These are phyloP conservation scores for Ogataea angusta DNA, from an alignment of 805 yeast genomes.

Conservation along the genomic window DNA sequence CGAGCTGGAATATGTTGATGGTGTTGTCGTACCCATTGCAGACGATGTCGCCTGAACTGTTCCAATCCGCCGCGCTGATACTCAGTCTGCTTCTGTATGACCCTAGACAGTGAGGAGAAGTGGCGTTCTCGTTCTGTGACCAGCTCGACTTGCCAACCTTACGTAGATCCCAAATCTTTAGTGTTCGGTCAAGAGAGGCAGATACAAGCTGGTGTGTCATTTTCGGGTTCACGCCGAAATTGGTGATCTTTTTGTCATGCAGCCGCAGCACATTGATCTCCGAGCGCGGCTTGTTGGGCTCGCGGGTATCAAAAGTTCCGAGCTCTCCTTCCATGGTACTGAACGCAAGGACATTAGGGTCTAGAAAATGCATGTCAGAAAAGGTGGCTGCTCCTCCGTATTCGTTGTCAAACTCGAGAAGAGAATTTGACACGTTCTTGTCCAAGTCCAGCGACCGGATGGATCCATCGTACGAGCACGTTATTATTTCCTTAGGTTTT, in stretches of 20 bases:
- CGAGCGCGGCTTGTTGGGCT: conserved; percentile 10
- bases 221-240: conserved; percentile 75
- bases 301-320: conserved; percentile 67
- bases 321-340: conserved; percentile 82
- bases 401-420: conserved; percentile 53
- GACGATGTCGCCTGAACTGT: conserved; percentile 61
- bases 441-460: conserved; percentile 68
- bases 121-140: conserved; percentile 51
- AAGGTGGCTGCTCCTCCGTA: conserved; percentile 60
- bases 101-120: conserved; percentile 53
- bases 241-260: conserved; percentile 91
- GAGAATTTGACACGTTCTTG: conserved; percentile 56
- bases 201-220: conserved; percentile 69
- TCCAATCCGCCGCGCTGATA: conserved; percentile 84
- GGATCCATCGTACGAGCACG: conserved; percentile 87
- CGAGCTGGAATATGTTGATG: conserved; percentile 65
- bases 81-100: conserved; percentile 73
- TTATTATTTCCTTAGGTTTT: conserved; percentile 49
- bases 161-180: conserved; percentile 86
- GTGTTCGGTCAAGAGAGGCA: conserved; percentile 81
- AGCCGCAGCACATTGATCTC: conserved; percentile 48
- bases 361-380: conserved; percentile 66
- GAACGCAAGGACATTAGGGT: conserved; percentile 58
- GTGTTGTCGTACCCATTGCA: conserved; percentile 94
- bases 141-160: conserved; percentile 45